These are phyloP conservation scores for Tremellales sp. DNA, from an alignment of 1,284 basidiomycete genomes.

Conservation along the genomic window DNA sequence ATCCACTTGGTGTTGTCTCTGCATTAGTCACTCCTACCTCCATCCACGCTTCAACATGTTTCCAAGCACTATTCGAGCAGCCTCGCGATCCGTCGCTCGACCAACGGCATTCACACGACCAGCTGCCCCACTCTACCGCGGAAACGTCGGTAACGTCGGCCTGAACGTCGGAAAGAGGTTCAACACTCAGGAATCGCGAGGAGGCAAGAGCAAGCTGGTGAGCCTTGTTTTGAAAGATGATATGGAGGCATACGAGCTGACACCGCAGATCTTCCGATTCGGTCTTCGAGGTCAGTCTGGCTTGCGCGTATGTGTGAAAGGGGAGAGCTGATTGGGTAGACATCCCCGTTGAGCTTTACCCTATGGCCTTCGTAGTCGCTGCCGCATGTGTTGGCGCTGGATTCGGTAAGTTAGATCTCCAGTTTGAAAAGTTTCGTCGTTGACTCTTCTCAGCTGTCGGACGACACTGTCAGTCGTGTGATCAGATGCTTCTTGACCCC, in stretches of 20 bases:
- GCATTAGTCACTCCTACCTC: too few species aligned
- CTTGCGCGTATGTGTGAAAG: background rate
- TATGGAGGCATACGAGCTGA: background rate
- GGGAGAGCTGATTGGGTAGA: conserved; percentile 20
- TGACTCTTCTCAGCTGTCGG: background rate
- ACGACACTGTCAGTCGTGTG: background rate
- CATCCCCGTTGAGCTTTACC: conserved; percentile 48
- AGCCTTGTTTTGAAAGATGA: conserved; percentile 11
- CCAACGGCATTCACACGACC: conserved; percentile 5
- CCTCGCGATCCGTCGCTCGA: conserved; percentile 6
- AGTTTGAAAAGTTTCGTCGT: too few species aligned
- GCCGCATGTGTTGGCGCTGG: conserved; percentile 40
- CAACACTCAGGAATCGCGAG: conserved; percentile 27
- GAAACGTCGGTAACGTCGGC: conserved; percentile 9
- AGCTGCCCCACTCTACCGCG: conserved; percentile 4
- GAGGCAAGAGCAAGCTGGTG: conserved; percentile 43
- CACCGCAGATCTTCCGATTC: conserved; percentile 45
- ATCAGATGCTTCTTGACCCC: background rate
- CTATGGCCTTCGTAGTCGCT: conserved; percentile 44
- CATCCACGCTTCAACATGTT: too few species aligned
- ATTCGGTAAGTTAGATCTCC: conserved; percentile 28
- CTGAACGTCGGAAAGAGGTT: conserved; percentile 26
- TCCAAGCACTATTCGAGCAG: conserved; percentile 10
- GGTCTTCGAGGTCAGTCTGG: conserved; percentile 28
- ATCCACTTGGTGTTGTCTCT: too few species aligned